Evolutionary conservation across 129 eudicot genomes (phyloP).

Genomic region (Lactuca saligna): DNA sequence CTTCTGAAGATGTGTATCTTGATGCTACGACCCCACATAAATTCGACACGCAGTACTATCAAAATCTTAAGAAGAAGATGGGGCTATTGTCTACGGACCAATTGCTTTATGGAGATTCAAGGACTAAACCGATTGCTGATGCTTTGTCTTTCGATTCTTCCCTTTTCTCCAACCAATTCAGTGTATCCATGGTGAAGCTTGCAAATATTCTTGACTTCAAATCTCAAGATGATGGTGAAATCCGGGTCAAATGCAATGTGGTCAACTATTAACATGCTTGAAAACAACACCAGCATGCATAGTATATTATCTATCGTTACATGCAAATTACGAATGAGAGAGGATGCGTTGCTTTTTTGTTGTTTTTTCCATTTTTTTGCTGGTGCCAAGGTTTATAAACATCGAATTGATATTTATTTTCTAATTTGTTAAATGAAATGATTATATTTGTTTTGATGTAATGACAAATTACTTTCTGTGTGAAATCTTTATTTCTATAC

Average conservation of each 20-base stretch:
- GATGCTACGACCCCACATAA: constrained; percentile 55
- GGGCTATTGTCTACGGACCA: constrained; percentile 81
- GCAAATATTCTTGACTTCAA: constrained; percentile 53
- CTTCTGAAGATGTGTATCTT: constrained; percentile 62
- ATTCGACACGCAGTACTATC: constrained; percentile 64
- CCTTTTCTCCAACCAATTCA: constrained; percentile 52
- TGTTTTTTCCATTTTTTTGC: background rate
- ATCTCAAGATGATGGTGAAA: constrained; percentile 48
- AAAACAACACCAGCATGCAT: background rate
- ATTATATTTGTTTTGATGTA: background rate
- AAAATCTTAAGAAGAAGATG: constrained; percentile 68
- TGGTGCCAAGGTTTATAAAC: constrained; percentile 6
- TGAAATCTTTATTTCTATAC: no score
- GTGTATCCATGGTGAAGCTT: constrained; percentile 78
- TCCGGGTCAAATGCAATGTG: constrained; percentile 51
- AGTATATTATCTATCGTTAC: background rate
- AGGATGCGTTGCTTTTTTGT: background rate
- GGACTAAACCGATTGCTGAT: constrained; percentile 54
- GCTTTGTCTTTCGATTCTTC: constrained; percentile 50
- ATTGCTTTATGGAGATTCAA: constrained; percentile 53
- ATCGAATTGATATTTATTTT: background rate
- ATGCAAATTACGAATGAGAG: background rate
- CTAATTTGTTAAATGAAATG: background rate
- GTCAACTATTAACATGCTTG: constrained; percentile 40
- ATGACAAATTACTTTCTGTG: background rate